These are phyloP conservation scores for Rhizomucor pusillus DNA, from an alignment of 371 early-diverging fungal species.

Conservation along the genomic window DNA sequence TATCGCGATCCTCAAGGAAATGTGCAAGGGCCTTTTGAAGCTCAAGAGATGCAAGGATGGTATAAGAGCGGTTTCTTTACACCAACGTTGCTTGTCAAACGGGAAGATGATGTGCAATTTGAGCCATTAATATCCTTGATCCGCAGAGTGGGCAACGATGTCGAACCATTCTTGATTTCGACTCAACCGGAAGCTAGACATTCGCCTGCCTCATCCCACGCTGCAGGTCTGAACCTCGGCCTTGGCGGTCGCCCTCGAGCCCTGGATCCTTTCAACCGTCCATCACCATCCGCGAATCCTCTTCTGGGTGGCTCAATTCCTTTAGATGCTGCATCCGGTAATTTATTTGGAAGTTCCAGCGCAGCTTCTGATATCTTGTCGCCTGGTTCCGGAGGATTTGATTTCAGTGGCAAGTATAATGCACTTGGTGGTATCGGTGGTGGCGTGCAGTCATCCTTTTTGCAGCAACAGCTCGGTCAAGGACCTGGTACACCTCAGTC, in stretches of 20 bases:
- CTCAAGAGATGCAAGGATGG: constrained; percentile 87
- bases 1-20: constrained; percentile 81
- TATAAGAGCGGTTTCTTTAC: constrained; percentile 79
- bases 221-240: constrained; percentile 7
- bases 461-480: constrained; percentile 21
- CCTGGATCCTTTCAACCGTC: constrained; percentile 24
- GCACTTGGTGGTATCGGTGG: constrained; percentile 26
- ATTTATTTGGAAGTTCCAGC: constrained; percentile 13
- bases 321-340: constrained; percentile 12
- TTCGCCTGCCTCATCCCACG: constrained; percentile 9
- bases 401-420: constrained; percentile 25
- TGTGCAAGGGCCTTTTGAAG: constrained; percentile 79
- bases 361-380: constrained; percentile 10
- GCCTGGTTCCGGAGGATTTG: constrained; percentile 13
- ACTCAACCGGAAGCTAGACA: constrained; percentile 6
- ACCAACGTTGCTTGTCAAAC: constrained; percentile 64
- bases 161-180: constrained; percentile 59
- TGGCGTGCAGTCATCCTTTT: constrained; percentile 14
- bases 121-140: constrained; percentile 67
- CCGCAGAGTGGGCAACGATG: constrained; percentile 59
- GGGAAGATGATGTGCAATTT: constrained; percentile 69
- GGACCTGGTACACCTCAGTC: constrained; percentile 19
- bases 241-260: constrained; percentile 13
- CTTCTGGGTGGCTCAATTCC: constrained; percentile 18
- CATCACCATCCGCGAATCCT: constrained; percentile 11